phyloP scores from a whole-genome alignment of 2,329 filamentous ascomycete genomes.

The Simplicillium aogashimaense region DNA sequence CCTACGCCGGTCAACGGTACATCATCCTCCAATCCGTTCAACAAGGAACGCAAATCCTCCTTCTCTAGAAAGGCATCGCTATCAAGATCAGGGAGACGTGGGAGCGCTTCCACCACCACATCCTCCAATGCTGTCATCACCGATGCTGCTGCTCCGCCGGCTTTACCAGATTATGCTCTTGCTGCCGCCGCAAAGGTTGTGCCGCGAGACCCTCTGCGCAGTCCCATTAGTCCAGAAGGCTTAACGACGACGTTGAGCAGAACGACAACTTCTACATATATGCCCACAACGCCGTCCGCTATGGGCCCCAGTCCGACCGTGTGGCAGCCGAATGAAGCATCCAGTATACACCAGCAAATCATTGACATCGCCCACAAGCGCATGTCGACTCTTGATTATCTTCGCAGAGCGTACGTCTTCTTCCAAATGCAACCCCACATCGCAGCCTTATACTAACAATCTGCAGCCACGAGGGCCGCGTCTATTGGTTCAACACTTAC shows the following conservation, averaged over 20 bases:
- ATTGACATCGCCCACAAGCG: slow-evolving; percentile 84
- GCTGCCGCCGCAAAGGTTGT: slow-evolving; percentile 35
- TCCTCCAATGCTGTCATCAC: slow-evolving; percentile 26
- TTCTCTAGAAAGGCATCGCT: slow-evolving; percentile 45
- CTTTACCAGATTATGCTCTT: slow-evolving; percentile 43
- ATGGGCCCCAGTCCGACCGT: slow-evolving; percentile 9
- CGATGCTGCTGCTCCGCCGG: slow-evolving; percentile 38
- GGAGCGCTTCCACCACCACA: slow-evolving; percentile 25
- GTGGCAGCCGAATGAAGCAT: slow-evolving; percentile 34
- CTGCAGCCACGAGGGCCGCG: slow-evolving; percentile 74
- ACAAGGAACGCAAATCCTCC: slow-evolving; percentile 40
- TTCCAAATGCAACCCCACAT: neutral
- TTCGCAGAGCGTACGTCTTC: slow-evolving; percentile 72
- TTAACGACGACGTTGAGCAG: slow-evolving; percentile 34
- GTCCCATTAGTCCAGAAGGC: slow-evolving; percentile 21
- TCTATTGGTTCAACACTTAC: slow-evolving; percentile 98
- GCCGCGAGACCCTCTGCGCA: slow-evolving; percentile 13
- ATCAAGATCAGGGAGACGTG: slow-evolving; percentile 32
- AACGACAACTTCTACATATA: slow-evolving; percentile 23
- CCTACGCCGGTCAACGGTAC: neutral
- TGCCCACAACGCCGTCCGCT: slow-evolving; percentile 11
- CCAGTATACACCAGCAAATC: slow-evolving; percentile 51
- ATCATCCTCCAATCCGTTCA: slow-evolving; percentile 3
- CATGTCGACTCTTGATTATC: slow-evolving; percentile 87
- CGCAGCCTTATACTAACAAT: neutral